These are phyloP conservation scores for Chrysoporthe deuterocubensis DNA, from an alignment of 2,329 filamentous ascomycete genomes.

Conservation along the genomic window DNA sequence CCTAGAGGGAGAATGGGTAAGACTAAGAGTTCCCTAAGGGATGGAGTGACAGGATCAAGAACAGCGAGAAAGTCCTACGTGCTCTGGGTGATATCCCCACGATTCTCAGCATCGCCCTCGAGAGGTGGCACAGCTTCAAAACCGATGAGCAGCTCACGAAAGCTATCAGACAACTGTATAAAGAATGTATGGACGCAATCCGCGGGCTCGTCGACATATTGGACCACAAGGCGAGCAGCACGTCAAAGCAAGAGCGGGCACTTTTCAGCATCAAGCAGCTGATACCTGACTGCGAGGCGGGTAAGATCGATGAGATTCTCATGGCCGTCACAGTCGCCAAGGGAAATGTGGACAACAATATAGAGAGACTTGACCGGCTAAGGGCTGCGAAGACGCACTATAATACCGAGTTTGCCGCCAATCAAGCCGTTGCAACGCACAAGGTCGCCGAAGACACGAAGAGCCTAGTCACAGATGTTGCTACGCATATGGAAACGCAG, in stretches of 20 bases:
- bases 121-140: background rate
- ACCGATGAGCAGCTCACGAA: background rate
- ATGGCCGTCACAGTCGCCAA: background rate
- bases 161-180: background rate
- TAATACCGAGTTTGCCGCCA: background rate
- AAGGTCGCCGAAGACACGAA: background rate
- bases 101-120: background rate
- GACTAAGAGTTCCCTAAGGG: background rate
- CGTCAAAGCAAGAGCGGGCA: background rate
- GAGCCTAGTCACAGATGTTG: background rate
- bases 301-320: background rate
- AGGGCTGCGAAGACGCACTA: background rate
- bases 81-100: background rate
- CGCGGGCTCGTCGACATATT: background rate
- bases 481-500: background rate
- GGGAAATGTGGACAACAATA: background rate
- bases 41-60: conserved; percentile 3
- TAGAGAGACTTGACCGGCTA: conserved; percentile 3
- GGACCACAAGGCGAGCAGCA: background rate
- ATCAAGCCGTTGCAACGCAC: background rate
- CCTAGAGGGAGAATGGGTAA: background rate
- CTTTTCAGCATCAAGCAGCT: background rate
- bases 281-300: background rate
- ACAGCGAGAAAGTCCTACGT: conserved; percentile 3
- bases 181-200: background rate